phyloP scores from a whole-genome alignment of 2,329 filamentous ascomycete genomes.

The Dothiorella sarmentorum region DNA sequence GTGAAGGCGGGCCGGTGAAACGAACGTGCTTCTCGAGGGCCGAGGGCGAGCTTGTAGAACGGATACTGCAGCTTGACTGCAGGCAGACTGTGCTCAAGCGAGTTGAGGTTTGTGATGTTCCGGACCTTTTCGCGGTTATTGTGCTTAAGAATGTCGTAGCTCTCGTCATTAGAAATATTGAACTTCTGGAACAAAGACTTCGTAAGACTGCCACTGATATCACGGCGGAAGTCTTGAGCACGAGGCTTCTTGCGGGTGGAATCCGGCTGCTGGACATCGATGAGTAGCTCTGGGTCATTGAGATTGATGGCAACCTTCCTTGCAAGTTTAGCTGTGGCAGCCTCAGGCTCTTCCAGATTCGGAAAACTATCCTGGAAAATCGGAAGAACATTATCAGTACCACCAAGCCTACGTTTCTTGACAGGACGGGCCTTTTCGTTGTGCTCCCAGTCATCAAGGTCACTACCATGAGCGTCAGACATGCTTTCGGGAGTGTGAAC shows the following conservation, averaged over 20 bases:
- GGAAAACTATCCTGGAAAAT: slow-evolving; percentile 52
- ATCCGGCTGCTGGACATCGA: slow-evolving; percentile 71
- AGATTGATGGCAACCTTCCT: slow-evolving; percentile 81
- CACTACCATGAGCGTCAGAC: slow-evolving; percentile 28
- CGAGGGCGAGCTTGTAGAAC: slow-evolving; percentile 86
- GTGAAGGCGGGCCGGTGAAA: slow-evolving; percentile 80
- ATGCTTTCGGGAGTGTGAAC: slow-evolving; percentile 43
- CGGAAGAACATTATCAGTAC: slow-evolving; percentile 29
- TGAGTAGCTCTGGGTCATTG: slow-evolving; percentile 80
- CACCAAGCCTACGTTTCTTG: slow-evolving; percentile 63
- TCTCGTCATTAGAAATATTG: slow-evolving; percentile 94
- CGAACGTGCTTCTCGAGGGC: slow-evolving; percentile 67
- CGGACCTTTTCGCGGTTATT: slow-evolving; percentile 89
- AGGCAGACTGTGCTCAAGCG: slow-evolving; percentile 92
- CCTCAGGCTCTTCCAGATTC: slow-evolving; percentile 76
- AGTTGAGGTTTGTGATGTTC: slow-evolving; percentile 83
- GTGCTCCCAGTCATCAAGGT: slow-evolving; percentile 35
- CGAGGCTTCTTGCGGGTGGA: slow-evolving; percentile 58
- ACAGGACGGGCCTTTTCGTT: slow-evolving; percentile 40
- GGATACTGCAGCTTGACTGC: slow-evolving; percentile 90
- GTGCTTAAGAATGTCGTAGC: slow-evolving; percentile 92
- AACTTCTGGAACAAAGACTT: slow-evolving; percentile 77
- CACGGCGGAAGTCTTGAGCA: slow-evolving; percentile 59
- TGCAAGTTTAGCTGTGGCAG: slow-evolving; percentile 66
- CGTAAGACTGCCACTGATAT: slow-evolving; percentile 65